phyloP scores from a whole-genome alignment of 768 basidiomycete genomes.

The Mycena galericulata region DNA sequence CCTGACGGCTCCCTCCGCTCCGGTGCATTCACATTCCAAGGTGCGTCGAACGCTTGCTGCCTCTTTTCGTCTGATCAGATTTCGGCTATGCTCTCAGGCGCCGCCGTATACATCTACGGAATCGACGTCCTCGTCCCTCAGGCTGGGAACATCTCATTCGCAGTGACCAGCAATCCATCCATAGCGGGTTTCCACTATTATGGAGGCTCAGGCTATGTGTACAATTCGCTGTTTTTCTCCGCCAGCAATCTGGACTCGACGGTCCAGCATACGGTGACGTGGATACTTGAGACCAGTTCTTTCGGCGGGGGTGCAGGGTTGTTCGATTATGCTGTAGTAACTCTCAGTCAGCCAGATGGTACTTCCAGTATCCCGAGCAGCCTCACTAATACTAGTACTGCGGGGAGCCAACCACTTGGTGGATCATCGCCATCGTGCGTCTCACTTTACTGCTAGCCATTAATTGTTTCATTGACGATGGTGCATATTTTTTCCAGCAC shows the following conservation, averaged over 20 bases:
- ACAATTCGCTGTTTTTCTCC: neutral
- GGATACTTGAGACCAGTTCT: neutral
- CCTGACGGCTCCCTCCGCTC: too few relatives aligned
- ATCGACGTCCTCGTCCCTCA: neutral
- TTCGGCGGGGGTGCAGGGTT: neutral
- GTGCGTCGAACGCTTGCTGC: neutral
- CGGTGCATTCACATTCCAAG: too few relatives aligned
- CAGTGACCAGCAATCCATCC: neutral
- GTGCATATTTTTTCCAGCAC: neutral
- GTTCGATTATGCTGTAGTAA: neutral
- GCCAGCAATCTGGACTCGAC: neutral
- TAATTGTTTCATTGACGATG: too few relatives aligned
- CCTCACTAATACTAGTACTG: neutral
- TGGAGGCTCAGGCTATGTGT: neutral
- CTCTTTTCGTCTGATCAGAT: neutral
- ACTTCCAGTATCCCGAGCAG: neutral
- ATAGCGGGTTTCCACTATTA: neutral
- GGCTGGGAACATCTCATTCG: constrained; percentile 1
- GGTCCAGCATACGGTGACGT: neutral
- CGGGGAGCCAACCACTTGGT: neutral
- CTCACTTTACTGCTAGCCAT: neutral
- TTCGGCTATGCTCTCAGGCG: neutral
- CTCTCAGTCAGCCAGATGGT: neutral
- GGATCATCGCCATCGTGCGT: neutral
- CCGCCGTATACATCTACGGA: too few relatives aligned